phyloP scores from a whole-genome alignment of 1,284 basidiomycete genomes.

The Ceratobasidium sp. region DNA sequence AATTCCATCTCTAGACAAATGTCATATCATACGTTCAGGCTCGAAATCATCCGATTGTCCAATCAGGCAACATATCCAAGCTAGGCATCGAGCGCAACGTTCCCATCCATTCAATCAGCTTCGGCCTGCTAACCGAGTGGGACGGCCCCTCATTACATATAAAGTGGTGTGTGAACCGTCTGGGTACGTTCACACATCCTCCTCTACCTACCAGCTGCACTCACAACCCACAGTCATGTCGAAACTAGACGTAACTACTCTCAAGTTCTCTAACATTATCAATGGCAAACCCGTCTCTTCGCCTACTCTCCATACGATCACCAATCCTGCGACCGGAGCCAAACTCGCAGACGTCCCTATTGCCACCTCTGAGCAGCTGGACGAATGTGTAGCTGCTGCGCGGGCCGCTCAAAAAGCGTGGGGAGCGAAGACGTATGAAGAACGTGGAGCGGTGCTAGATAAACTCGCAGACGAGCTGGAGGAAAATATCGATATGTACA shows the following conservation, averaged over 20 bases:
- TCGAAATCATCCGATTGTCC: too few relatives aligned
- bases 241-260: conserved; percentile 37
- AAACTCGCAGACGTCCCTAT: conserved; percentile 32
- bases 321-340: conserved; percentile 25
- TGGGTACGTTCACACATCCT: background rate
- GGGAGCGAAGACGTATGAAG: conserved; percentile 40
- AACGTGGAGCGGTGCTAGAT: conserved; percentile 28
- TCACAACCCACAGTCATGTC: conserved; percentile 10
- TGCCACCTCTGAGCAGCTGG: conserved; percentile 30
- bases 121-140: too few relatives aligned
- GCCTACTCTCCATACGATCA: background rate
- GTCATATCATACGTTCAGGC: too few relatives aligned
- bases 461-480: conserved; percentile 37
- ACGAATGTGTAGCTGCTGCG: conserved; percentile 36
- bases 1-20: too few relatives aligned
- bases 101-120: too few relatives aligned
- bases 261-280: conserved; percentile 35
- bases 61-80: too few relatives aligned
- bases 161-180: background rate
- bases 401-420: conserved; percentile 33
- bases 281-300: conserved; percentile 38
- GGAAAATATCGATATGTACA: conserved; percentile 18
- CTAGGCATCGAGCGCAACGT: too few relatives aligned
- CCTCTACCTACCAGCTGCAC: background rate
- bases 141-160: too few relatives aligned